Evolutionary conservation across 768 basidiomycete genomes (phyloP).

Genomic region (Hypholoma sublateritium): DNA sequence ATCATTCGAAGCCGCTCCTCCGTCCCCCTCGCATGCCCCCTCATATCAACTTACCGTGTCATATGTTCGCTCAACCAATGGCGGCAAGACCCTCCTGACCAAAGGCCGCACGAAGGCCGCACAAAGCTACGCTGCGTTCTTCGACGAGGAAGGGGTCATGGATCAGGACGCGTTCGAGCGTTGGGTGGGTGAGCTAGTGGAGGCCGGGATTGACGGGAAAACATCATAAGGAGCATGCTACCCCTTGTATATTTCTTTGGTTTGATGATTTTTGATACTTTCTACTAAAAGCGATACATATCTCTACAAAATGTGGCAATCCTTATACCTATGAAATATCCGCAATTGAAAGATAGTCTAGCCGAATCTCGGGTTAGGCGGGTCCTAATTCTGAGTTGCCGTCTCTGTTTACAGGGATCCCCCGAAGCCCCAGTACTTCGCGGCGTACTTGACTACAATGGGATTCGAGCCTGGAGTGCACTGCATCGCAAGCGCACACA

Average conservation of each 20-base stretch:
- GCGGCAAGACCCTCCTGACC: slow-evolving; percentile 82
- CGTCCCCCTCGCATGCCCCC: slow-evolving; percentile 46
- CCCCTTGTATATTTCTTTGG: not conserved
- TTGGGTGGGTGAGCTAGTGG: slow-evolving; percentile 78
- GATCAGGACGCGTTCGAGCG: slow-evolving; percentile 72
- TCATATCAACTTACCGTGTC: slow-evolving; percentile 65
- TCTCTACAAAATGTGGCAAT: slow-evolving; percentile 9
- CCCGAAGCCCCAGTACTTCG: slow-evolving; percentile 41
- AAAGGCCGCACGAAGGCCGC: slow-evolving; percentile 61
- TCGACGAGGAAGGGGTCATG: slow-evolving; percentile 79
- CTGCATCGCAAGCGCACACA: slow-evolving; percentile 10
- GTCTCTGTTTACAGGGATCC: slow-evolving; percentile 8
- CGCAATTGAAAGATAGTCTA: not conserved
- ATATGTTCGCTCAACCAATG: slow-evolving; percentile 79
- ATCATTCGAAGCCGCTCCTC: slow-evolving; percentile 15
- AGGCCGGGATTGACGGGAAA: slow-evolving; percentile 72
- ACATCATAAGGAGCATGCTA: slow-evolving; percentile 29
- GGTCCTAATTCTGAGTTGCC: not conserved
- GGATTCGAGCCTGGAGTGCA: slow-evolving; percentile 34
- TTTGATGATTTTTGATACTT: not conserved
- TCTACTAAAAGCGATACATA: slow-evolving; percentile 6
- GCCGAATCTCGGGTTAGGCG: not conserved
- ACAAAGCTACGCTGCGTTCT: slow-evolving; percentile 69
- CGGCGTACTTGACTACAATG: slow-evolving; percentile 44
- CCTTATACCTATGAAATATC: not conserved